Conservation (phyloP, 768 basidiomycete species). For the Leccinellum luteum region DNA sequence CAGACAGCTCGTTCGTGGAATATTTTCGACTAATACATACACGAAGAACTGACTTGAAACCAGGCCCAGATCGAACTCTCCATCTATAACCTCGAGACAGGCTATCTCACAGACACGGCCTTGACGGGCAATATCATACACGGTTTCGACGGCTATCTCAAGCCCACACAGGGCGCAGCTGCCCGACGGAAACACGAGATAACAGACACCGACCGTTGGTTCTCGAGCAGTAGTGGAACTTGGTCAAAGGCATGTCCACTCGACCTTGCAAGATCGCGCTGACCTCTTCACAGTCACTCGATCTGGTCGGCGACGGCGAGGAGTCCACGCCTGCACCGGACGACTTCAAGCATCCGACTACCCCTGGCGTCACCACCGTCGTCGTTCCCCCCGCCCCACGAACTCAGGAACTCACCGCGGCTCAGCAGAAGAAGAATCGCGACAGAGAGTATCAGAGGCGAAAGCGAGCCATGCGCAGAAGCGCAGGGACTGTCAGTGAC, state of each 20-base stretch:
- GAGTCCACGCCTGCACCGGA: conserved; percentile 61
- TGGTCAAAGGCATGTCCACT: conserved; percentile 57
- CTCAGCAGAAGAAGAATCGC: conserved; percentile 73
- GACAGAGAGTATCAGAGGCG: conserved; percentile 80
- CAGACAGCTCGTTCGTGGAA: conserved; percentile 62
- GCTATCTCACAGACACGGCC: conserved; percentile 76
- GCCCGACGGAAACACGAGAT: conserved; percentile 70
- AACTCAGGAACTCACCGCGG: conserved; percentile 63
- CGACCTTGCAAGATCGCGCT: conserved; percentile 2
- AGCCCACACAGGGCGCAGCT: conserved; percentile 54
- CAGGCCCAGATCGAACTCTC: conserved; percentile 77
- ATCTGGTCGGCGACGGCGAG: conserved; percentile 68
- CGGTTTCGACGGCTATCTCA: conserved; percentile 85
- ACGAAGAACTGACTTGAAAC: neutral
- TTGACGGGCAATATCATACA: conserved; percentile 86
- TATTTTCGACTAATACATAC: neutral
- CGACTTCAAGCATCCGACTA: conserved; percentile 64
- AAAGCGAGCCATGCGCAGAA: conserved; percentile 65
- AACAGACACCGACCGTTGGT: conserved; percentile 73
- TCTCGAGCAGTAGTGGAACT: conserved; percentile 78
- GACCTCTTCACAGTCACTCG: conserved; percentile 55
- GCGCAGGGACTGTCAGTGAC: conserved; percentile 68
- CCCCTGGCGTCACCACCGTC: conserved; percentile 72
- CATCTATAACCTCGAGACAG: conserved; percentile 74
- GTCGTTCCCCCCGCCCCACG: conserved; percentile 72